Base-by-base conservation (phyloP, 768 basidiomycete species). In the Strobilomyces dryophilus region DNA sequence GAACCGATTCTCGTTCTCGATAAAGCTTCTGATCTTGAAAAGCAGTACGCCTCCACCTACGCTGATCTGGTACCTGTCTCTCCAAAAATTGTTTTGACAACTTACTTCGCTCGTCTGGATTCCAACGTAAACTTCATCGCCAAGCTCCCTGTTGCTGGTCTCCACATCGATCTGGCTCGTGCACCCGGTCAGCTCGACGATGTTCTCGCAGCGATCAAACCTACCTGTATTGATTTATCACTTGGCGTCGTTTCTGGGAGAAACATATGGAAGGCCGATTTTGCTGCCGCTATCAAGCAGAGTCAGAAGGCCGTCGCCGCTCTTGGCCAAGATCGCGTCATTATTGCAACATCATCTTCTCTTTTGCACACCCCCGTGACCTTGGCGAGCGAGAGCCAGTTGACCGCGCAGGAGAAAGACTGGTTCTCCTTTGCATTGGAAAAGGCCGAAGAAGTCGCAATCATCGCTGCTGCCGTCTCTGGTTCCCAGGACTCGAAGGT, bases 181-280 rank as follows among this genome's bases (percentile, higher is more conserved):
- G 95, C 92, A 52, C 88, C 95, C 31, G 80, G 72, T 50, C 97
- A 99, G 73, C 85, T 99, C 58, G 87, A 89, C 46, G 78, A 79
- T 43, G 89, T 92, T 58, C 57, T 95, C 58, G 79, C 78, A 41
- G 93, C 92, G 52, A 70, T 98, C 72, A 97, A 94, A 79, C 68
- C 80, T 57, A 95, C 92, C 60, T 74, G 72, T 65, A 80, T 93
- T 57, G 67, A 86, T 58, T 81, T 99, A 48, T 98, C 97, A 37
- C 85, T 98, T 57, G 97, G 97, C 74, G 71, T 98, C 56, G 90
- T 99, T 59, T 98, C 97, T 42, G 97, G 97, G 50, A 93, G 97
- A 69, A 98, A 98, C 81, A 92, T 99, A 78, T 99, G 97, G 97
- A 99, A 98, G 84, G 87, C 84, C 57, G 95, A 98, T 74, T 86